Evolutionary conservation across 1,284 basidiomycete genomes (phyloP), one percentile per base, ranked within the genome.

Genomic region (Naganishia liquefaciens): DNA sequence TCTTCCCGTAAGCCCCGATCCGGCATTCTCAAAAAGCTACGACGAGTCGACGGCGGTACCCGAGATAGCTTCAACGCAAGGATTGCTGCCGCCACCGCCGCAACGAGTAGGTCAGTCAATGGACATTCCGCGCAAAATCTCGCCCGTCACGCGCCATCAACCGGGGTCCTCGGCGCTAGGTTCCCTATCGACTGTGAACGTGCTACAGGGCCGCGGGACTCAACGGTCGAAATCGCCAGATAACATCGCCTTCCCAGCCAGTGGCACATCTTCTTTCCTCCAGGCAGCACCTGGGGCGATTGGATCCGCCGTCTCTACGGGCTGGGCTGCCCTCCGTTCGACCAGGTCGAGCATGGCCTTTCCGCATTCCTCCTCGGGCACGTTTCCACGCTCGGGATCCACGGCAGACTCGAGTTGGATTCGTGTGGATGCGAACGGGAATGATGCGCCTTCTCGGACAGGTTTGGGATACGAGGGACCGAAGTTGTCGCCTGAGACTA

Each of bases 251-350:
- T 60, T 60, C 30, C 55, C 55, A 5, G 27, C 55, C 33, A 60
- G 55, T 23, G 49, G 49, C 19, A 49, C 55, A 2, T 60, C 55
- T 5, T 60, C 46, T 3, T 65, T 60, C 33, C 47, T 68, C 15
- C 62, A 64, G 33, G 53, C 66, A 5, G 66, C 63, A 3, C 63
- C 63, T 21, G 66, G 63, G 6, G 46, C 60, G 5, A 64, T 68
- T 42, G 66, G 63, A 11, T 52, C 52, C 10, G 66, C 60, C 11
- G 66, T 68, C 15, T 68, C 66, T 6, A 62, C 55, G 21, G 66
- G 66, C 9, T 68, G 66, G 66, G 49, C 52, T 17, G 63, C 63
- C 15, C 60, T 64, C 27, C 63, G 66, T 10, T 60, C 55, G 21
- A 60, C 55, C 1, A 30, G 55, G 40, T 60, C 55, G 17, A 60